phyloP scores from a whole-genome alignment of 345 rosid species.

The Pugionium cornutum region DNA sequence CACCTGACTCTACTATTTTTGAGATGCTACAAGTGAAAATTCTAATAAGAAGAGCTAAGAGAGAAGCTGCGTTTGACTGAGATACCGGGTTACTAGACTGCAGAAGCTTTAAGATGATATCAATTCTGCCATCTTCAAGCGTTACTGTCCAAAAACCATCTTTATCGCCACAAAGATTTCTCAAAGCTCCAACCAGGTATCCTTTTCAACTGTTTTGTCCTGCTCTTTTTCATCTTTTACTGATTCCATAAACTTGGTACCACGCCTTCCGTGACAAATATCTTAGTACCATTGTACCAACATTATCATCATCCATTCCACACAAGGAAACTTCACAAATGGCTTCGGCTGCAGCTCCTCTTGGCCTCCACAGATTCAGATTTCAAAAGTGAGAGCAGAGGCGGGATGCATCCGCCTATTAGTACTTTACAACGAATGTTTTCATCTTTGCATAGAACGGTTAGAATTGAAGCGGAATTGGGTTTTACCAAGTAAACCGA shows the following conservation, averaged over 20 bases:
- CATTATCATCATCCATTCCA: slow-evolving; percentile 73
- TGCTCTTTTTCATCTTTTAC: slow-evolving; percentile 57
- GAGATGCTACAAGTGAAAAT: slow-evolving; percentile 63
- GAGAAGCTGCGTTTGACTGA: slow-evolving; percentile 88
- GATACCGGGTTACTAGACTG: slow-evolving; percentile 73
- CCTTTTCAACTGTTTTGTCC: slow-evolving; percentile 80
- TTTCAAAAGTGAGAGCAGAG: slow-evolving; percentile 74
- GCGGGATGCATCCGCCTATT: slow-evolving; percentile 92
- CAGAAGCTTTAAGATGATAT: slow-evolving; percentile 68
- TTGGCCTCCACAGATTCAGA: slow-evolving; percentile 66
- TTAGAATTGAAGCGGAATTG: slow-evolving; percentile 67
- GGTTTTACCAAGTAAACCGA: slow-evolving; percentile 49
- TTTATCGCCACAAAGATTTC: slow-evolving; percentile 80
- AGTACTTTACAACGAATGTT: slow-evolving; percentile 74
- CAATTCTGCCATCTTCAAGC: slow-evolving; percentile 71
- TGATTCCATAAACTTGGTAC: slow-evolving; percentile 82
- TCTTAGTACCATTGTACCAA: slow-evolving; percentile 82
- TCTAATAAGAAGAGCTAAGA: slow-evolving; percentile 73
- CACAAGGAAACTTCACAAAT: slow-evolving; percentile 80
- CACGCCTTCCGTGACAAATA: slow-evolving; percentile 84
- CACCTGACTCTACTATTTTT: slow-evolving; percentile 72
- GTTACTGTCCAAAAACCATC: slow-evolving; percentile 73
- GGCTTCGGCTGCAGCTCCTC: slow-evolving; percentile 81
- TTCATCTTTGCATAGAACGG: slow-evolving; percentile 72
- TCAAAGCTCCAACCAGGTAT: slow-evolving; percentile 76